A percentile compares a stretch with the other conserved stretches of the same genome.
Conservation (phyloP, 768 basidiomycete genomes). For the Rhodotorula toruloides region DNA sequence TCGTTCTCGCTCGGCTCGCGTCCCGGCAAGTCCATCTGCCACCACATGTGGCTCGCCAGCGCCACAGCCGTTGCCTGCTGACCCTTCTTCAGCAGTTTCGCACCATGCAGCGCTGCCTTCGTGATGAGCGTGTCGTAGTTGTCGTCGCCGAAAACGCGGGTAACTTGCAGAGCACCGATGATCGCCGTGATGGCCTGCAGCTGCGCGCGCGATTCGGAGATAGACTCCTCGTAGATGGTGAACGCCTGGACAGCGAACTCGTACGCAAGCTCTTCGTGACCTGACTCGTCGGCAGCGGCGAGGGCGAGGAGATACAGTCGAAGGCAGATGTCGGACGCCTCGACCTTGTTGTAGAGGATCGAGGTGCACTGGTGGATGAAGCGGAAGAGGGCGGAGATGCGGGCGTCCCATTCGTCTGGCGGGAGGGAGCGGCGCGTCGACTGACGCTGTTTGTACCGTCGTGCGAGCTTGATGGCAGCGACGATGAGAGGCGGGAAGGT, state of each 20-base stretch:
- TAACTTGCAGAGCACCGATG: slow-evolving; percentile 80
- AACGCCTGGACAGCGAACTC: slow-evolving; percentile 96
- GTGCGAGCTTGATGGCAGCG: slow-evolving; percentile 82
- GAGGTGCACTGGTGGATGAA: slow-evolving; percentile 88
- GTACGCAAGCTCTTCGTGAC: slow-evolving; percentile 91
- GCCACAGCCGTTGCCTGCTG: slow-evolving; percentile 94
- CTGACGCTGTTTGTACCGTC: slow-evolving; percentile 56
- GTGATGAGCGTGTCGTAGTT: slow-evolving; percentile 97
- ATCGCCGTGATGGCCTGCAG: slow-evolving; percentile 94
- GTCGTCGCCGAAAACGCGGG: slow-evolving; percentile 84
- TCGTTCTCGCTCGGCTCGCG: slow-evolving; percentile 48
- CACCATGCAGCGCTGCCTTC: slow-evolving; percentile 95
- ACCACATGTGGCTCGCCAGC: slow-evolving; percentile 95
- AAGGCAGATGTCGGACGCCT: slow-evolving; percentile 78
- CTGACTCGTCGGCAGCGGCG: slow-evolving; percentile 89
- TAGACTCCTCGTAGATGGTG: slow-evolving; percentile 94
- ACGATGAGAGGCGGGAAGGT: slow-evolving; percentile 96
- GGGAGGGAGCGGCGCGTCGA: slow-evolving; percentile 7
- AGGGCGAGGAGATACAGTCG: slow-evolving; percentile 92
- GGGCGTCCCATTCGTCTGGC: slow-evolving; percentile 66
- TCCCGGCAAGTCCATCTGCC: slow-evolving; percentile 68
- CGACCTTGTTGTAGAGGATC: slow-evolving; percentile 86
- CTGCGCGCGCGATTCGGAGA: slow-evolving; percentile 91
- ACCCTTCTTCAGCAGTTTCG: slow-evolving; percentile 94
- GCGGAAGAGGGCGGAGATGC: slow-evolving; percentile 82